Evolutionary conservation across 2,329 filamentous ascomycete species (phyloP).

Genomic region (Aureobasidium sp.): DNA sequence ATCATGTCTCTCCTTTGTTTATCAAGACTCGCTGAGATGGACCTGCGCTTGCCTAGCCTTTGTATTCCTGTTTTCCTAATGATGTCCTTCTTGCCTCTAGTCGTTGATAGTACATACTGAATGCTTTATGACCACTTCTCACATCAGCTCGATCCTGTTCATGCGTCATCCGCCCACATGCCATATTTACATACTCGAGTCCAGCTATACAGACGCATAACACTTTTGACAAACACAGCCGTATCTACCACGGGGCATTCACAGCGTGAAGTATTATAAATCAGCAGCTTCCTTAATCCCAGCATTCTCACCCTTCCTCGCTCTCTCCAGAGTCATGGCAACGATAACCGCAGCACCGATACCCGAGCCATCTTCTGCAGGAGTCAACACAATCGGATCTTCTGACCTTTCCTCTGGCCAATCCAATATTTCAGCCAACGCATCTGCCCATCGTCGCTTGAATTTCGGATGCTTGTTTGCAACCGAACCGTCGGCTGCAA

Average conservation of each 20-base stretch:
- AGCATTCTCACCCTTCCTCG: constrained; percentile 17
- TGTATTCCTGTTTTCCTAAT: not conserved
- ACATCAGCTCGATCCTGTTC: not conserved
- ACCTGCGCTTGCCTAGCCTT: not conserved
- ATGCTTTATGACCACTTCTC: not conserved
- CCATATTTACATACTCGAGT: no score
- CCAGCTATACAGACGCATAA: no score
- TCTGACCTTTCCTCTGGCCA: constrained; percentile 27
- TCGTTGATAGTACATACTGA: not conserved
- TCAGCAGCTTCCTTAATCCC: constrained; percentile 7
- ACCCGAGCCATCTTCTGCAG: constrained; percentile 36
- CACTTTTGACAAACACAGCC: not conserved
- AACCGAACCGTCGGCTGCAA: constrained; percentile 35
- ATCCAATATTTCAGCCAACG: constrained; percentile 33
- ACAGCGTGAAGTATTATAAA: not conserved
- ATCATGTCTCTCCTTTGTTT: not conserved
- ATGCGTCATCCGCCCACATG: not conserved
- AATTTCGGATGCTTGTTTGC: constrained; percentile 38
- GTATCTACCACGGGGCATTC: not conserved
- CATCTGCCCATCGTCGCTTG: constrained; percentile 34
- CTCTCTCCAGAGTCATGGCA: constrained; percentile 28
- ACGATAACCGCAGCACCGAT: constrained; percentile 33
- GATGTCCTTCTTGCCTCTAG: not conserved
- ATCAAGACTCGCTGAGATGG: not conserved
- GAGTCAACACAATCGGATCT: constrained; percentile 33